Base-by-base conservation (phyloP, 306 rosid species). In the Inga oerstediana region DNA sequence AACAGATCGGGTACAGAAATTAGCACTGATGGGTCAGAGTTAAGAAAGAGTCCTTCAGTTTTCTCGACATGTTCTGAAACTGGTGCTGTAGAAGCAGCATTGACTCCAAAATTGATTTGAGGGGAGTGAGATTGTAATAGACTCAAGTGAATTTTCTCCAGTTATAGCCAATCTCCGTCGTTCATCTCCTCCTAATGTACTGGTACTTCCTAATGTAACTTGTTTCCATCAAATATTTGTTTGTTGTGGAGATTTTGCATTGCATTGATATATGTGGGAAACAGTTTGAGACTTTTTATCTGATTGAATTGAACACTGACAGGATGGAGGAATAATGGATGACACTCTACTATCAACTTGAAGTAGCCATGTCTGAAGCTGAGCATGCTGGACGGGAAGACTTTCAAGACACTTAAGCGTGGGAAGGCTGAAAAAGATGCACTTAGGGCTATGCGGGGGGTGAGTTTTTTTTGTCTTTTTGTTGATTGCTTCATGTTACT, bases 371-470 rank as follows among this genome's bases (percentile, higher is more conserved):
- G 89, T 58, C 85, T 41, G 98, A 94, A 88, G 90, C 98, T 66
- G 90, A 89, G 49, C 85, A 79, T 79, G 97, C 98, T 52, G 88
- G 84, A 74, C 87, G 78, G 78, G 86, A 86, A 37, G 98, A 97
- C 59, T 94, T 82, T 88, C 80, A 89, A 48, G 97, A 79, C 91
- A 41, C 22, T 88, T 30, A 86, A 88, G 44, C 92, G 97, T n/a
- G 91, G 90, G 74, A 90, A 87, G 81, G 97, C 97, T 78, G 97
- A 96, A 88, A 96, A 87, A 82, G 93, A 96, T 64, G 93, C 97
- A 78, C 49, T 94, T 74, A 91, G 90, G 44, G 88, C 95, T 77
- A 85, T 93, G 45, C 90, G 92, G 59, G 86, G 80, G 95, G 99
- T 96, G 91, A 76, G 0, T 74, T 76, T 54, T 0, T 17, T 96